Base-by-base conservation (phyloP, 208 protist genomes). In the Phytomonas sp. region DNA sequence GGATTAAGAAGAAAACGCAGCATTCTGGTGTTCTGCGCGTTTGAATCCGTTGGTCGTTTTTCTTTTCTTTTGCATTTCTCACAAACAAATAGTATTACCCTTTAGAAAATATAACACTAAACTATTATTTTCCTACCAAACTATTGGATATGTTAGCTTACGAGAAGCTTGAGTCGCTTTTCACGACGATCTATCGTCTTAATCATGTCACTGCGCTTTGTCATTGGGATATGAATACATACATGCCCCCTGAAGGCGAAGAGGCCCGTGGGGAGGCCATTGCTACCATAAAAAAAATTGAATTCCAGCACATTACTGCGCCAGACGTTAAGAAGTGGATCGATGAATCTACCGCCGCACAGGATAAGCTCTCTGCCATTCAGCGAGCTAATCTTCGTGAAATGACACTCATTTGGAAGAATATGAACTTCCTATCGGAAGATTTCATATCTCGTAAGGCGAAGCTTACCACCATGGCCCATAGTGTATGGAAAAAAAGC, bases 181-280 rank as follows among this genome's bases (percentile, higher is more conserved):
- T 85, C 63, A 78, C 73, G 23, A 80, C 81, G 74, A 23, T 92
- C 28, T 85, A 88, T 69, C 78, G 72, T 62, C 78, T 89, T 28
- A 56, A 66, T 28, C 28, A 83, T 87, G 17, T 67, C 33, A 6
- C 6, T 34, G 33, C 33, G 33, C 33, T 34, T 6, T 34, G 4
- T 34, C 33, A 34, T 34, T 34, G 92, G 92, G 92, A 95, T 66
- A 70, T 83, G 71, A 70, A 86, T 29, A 79, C 82, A 8, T 78
- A 89, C 66, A 95, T 97, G 92, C 89, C 92, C 0, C 72, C 75
- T 15, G 88, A 92, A 53, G 86, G 81, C 11, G 71, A 76, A 23
- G 81, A 82, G 4, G 73, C 83, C 0, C 81, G 92, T 34, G 82
- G 83, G 20, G 80, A 86, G 43, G 87, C 90, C 11, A 78, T 89